Percentiles rank a stretch among this genome's conserved stretches.
Evolutionary conservation across 257 asterid species (phyloP).

Genomic region (Verbena officinalis): DNA sequence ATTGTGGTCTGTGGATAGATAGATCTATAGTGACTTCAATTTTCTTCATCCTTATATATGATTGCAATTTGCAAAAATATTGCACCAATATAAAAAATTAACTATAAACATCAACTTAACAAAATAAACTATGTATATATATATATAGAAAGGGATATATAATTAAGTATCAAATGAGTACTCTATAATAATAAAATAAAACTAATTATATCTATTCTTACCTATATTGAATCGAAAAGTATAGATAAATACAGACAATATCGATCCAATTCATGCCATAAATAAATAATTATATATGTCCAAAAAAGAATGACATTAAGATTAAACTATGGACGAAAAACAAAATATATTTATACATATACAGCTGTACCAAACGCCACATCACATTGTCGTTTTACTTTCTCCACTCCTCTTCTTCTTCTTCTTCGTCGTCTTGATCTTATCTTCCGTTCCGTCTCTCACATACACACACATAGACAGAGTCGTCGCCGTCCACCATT

Average conservation of each 20-base stretch:
- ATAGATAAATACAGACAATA: neutral
- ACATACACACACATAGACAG: conserved; percentile 7
- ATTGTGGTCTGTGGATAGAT: too few species aligned
- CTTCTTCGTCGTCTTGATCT: neutral
- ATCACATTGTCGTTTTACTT: conserved; percentile 27
- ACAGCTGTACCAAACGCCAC: conserved; percentile 23
- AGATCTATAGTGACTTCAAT: too few species aligned
- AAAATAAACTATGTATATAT: too few species aligned
- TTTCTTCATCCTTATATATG: too few species aligned
- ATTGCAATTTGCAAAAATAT: too few species aligned
- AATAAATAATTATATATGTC: neutral
- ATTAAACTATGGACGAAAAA: neutral
- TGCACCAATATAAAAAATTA: too few species aligned
- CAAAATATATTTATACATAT: neutral
- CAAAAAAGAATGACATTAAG: conserved; percentile 1
- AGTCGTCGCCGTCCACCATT: conserved; percentile 15
- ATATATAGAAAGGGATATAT: too few species aligned
- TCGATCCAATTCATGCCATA: neutral
- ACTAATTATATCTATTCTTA: too few species aligned
- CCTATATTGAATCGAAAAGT: too few species aligned
- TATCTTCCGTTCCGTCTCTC: conserved; percentile 4
- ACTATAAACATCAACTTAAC: too few species aligned
- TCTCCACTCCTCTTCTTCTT: conserved; percentile 15
- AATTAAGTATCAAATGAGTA: too few species aligned
- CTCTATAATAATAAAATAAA: too few species aligned